A percentile compares a stretch with the other conserved stretches of the same genome.
These are phyloP conservation scores for Coemansia sp. DNA, from an alignment of 192 early-diverging fungal genomes.

Conservation along the genomic window DNA sequence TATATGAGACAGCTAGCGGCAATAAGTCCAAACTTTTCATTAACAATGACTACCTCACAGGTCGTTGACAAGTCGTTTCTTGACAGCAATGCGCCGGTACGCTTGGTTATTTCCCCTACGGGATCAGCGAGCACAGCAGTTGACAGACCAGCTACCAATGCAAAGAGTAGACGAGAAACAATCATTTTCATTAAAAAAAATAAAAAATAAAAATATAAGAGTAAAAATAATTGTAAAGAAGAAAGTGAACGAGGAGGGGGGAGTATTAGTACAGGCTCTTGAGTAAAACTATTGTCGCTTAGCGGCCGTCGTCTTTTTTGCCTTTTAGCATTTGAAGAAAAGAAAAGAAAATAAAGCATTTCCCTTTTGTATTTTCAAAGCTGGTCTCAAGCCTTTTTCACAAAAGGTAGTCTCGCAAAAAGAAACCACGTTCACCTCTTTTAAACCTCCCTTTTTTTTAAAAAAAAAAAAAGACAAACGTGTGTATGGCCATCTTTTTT, in stretches of 20 bases:
- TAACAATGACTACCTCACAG: constrained; percentile 22
- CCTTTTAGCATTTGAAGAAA: not conserved
- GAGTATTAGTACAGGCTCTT: not conserved
- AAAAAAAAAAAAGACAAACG: not conserved
- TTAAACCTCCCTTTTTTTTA: too few species aligned
- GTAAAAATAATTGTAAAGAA: constrained; percentile 1
- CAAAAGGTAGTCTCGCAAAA: not conserved
- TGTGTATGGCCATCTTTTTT: too few species aligned
- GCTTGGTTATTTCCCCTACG: constrained; percentile 5
- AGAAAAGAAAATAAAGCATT: not conserved
- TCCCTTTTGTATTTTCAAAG: not conserved
- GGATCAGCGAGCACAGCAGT: constrained; percentile 1
- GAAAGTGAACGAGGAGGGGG: not conserved
- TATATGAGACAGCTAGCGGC: constrained; percentile 30
- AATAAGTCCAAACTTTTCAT: constrained; percentile 15
- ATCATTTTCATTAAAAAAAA: constrained; percentile 2
- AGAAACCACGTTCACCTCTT: not conserved
- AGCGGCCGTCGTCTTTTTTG: not conserved
- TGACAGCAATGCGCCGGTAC: not conserved
- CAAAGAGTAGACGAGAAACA: constrained; percentile 4
- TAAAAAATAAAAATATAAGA: not conserved
- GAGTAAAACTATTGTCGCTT: not conserved
- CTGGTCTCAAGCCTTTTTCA: too few species aligned
- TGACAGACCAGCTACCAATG: constrained; percentile 36
- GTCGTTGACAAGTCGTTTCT: constrained; percentile 3